These are phyloP conservation scores for Amaranthus cruentus DNA, from an alignment of 148 eudicot species.

Conservation along the genomic window DNA sequence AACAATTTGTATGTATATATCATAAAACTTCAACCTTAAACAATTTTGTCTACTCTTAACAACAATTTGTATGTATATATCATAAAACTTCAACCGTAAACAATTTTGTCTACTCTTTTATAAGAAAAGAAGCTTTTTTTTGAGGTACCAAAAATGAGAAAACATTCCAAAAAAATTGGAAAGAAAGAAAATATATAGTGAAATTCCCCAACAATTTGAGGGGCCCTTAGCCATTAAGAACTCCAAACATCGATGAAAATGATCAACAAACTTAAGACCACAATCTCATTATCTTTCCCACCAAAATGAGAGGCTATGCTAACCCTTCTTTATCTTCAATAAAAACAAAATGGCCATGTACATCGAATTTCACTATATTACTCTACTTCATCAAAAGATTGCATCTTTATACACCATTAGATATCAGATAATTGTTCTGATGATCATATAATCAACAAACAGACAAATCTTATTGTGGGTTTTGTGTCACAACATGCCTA, in stretches of 20 bases:
- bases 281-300: slow-evolving; percentile 24
- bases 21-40: no score
- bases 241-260: background rate
- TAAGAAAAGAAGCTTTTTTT: no score
- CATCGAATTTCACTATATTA: slow-evolving; percentile 9
- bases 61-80: no score
- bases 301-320: slow-evolving; percentile 19
- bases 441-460: background rate
- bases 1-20: no score
- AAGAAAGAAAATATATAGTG: no score
- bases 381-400: background rate
- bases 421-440: background rate
- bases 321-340: slow-evolving; percentile 14
- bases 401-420: slow-evolving; percentile 14
- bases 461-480: slow-evolving; percentile 5
- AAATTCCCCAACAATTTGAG: no score
- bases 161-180: no score
- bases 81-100: no score
- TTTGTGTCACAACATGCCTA: slow-evolving; percentile 10
- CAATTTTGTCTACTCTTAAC: no score
- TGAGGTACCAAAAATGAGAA: no score
- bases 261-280: slow-evolving; percentile 13
- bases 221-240: background rate
- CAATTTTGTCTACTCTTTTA: no score
- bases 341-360: background rate